These are phyloP conservation scores for Calamus simplicifolius DNA, from an alignment of 176 grass and related monocot species.

Conservation along the genomic window DNA sequence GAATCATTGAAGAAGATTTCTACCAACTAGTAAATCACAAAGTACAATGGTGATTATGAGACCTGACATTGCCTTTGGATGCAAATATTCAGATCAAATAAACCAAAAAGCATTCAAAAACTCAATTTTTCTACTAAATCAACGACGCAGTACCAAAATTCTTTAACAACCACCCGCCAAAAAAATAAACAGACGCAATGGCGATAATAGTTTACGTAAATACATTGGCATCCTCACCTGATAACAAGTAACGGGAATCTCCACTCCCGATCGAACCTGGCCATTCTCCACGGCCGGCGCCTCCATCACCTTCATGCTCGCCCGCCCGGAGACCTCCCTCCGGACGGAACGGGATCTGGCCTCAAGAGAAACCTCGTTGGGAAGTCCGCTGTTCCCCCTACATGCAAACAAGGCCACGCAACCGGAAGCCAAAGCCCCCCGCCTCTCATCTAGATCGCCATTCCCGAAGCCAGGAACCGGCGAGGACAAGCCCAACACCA, in stretches of 20 bases:
- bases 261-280: slow-evolving; percentile 32
- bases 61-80: too few relatives aligned
- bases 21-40: too few relatives aligned
- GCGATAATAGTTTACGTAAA: too few relatives aligned
- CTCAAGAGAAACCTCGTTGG: neutral
- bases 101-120: too few relatives aligned
- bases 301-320: slow-evolving; percentile 32
- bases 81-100: too few relatives aligned
- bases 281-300: slow-evolving; percentile 18
- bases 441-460: neutral
- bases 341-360: slow-evolving; percentile 14
- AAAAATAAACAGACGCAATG: too few relatives aligned
- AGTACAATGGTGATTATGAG: too few relatives aligned
- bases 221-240: slow-evolving; percentile 35
- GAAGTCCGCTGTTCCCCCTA: neutral
- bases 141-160: too few relatives aligned
- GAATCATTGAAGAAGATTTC: too few relatives aligned
- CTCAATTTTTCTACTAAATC: too few relatives aligned
- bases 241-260: slow-evolving; percentile 95
- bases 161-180: too few relatives aligned
- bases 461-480: neutral
- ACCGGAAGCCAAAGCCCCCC: neutral
- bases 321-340: slow-evolving; percentile 12
- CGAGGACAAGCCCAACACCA: neutral
- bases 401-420: neutral